phyloP scores from a whole-genome alignment of 805 yeast genomes.

The Ogataea pini region DNA sequence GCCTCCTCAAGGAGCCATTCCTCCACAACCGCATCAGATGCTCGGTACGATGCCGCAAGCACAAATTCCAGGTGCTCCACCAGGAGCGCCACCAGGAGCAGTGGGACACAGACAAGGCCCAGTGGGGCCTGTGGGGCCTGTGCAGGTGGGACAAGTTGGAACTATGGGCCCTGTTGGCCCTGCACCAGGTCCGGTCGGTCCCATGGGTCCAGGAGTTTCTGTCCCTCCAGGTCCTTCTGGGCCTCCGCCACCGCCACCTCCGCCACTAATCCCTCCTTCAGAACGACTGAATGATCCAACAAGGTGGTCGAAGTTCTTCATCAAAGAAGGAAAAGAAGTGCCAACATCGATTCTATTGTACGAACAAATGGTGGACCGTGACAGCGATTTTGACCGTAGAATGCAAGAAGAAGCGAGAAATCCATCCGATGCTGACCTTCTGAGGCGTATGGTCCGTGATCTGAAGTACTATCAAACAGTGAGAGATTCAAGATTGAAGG shows the following conservation, averaged over 20 bases:
- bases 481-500: slow-evolving; percentile 67
- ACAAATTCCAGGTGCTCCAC: too few relatives aligned
- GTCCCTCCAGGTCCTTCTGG: slow-evolving; percentile 8
- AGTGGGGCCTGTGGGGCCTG: too few relatives aligned
- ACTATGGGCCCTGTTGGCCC: too few relatives aligned
- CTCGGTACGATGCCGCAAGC: too few relatives aligned
- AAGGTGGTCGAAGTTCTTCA: slow-evolving; percentile 57
- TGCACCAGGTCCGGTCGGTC: slow-evolving; percentile 13
- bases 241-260: slow-evolving; percentile 11
- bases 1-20: slow-evolving; percentile 7
- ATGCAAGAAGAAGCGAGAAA: slow-evolving; percentile 31
- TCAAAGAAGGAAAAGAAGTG: slow-evolving; percentile 29
- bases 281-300: slow-evolving; percentile 33
- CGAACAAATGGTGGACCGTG: slow-evolving; percentile 55
- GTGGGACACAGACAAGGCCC: background rate
- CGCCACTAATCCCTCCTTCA: slow-evolving; percentile 32
- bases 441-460: slow-evolving; percentile 49
- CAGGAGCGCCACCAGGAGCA: background rate
- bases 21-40: slow-evolving; percentile 20
- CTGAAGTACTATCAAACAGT: slow-evolving; percentile 61
- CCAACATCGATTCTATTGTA: slow-evolving; percentile 54
- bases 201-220: background rate
- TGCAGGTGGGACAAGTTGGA: too few relatives aligned
- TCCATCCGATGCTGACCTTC: slow-evolving; percentile 31
- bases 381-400: slow-evolving; percentile 29